Percentiles rank a stretch among this genome's conserved stretches.
Evolutionary conservation across 805 yeast genomes (phyloP).

Genomic region (Candida alai): DNA sequence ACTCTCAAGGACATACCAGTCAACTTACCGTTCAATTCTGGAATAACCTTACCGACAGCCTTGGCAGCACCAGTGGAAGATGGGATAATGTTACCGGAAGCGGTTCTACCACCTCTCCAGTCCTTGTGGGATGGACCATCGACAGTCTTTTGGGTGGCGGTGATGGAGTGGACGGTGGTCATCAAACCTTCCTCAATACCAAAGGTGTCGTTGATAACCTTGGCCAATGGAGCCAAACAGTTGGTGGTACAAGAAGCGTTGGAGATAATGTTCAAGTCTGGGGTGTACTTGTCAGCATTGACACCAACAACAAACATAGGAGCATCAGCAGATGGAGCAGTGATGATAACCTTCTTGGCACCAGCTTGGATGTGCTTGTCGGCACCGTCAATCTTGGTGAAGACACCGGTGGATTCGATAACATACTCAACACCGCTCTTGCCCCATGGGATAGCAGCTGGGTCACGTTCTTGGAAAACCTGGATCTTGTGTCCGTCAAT

Average conservation of each 20-base stretch:
- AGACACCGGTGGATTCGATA: constrained; percentile 92
- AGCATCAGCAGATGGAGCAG: constrained; percentile 92
- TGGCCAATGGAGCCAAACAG: constrained; percentile 93
- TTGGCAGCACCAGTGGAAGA: constrained; percentile 97
- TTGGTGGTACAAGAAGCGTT: constrained; percentile 96
- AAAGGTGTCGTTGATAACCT: constrained; percentile 79
- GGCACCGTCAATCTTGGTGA: constrained; percentile 79
- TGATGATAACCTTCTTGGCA: constrained; percentile 92
- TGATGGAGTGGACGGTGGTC: constrained; percentile 95
- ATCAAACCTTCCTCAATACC: constrained; percentile 90
- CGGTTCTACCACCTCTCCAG: constrained; percentile 99
- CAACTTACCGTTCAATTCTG: constrained; percentile 85
- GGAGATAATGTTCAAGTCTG: constrained; percentile 74
- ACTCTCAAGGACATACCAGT: constrained; percentile 94
- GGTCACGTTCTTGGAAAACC: constrained; percentile 80
- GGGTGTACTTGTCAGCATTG: constrained; percentile 73
- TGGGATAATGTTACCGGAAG: constrained; percentile 92
- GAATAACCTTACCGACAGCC: constrained; percentile 95
- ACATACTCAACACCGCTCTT: constrained; percentile 76
- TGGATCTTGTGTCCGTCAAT: constrained; percentile 66
- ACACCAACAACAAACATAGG: constrained; percentile 96
- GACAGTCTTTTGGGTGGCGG: constrained; percentile 94
- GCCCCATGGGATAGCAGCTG: constrained; percentile 87
- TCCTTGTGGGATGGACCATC: constrained; percentile 97
- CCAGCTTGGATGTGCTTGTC: constrained; percentile 83